phyloP scores from a whole-genome alignment of 768 basidiomycete genomes.

The Leccinum sublutescens region DNA sequence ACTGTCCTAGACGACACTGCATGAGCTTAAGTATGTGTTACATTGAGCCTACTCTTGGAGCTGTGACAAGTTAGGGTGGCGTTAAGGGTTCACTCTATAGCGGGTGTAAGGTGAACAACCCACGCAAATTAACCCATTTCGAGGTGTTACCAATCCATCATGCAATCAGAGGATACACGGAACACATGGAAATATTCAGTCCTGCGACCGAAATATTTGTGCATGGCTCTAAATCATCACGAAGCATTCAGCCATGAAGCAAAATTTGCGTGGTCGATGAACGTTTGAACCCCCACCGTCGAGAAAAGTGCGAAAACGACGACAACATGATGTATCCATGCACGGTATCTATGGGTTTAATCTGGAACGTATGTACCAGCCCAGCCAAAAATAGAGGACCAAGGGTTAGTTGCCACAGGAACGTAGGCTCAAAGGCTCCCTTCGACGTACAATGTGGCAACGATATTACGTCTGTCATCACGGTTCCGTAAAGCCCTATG shows the following conservation, averaged over 20 bases:
- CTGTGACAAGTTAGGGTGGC: background rate
- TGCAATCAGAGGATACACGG: background rate
- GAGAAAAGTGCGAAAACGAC: background rate
- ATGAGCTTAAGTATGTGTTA: background rate
- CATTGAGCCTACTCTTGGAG: background rate
- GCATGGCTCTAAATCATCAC: background rate
- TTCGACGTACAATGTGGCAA: constrained; percentile 77
- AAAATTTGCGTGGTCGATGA: background rate
- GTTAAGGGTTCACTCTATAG: background rate
- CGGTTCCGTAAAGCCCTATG: constrained; percentile 72
- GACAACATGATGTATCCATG: background rate
- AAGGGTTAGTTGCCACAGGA: background rate
- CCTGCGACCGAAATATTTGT: background rate
- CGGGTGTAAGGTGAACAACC: background rate
- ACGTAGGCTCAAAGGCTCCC: background rate
- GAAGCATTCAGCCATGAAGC: background rate
- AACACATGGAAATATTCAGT: background rate
- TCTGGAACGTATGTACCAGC: constrained; percentile 71
- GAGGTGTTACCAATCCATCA: background rate
- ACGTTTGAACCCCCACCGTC: background rate
- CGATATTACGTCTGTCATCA: constrained; percentile 74
- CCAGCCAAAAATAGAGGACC: background rate
- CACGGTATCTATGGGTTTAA: constrained; percentile 49
- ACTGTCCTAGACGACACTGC: background rate
- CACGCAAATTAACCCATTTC: background rate